Evolutionary conservation across 768 basidiomycete genomes (phyloP).

Genomic region (Russula griseocarnosa): DNA sequence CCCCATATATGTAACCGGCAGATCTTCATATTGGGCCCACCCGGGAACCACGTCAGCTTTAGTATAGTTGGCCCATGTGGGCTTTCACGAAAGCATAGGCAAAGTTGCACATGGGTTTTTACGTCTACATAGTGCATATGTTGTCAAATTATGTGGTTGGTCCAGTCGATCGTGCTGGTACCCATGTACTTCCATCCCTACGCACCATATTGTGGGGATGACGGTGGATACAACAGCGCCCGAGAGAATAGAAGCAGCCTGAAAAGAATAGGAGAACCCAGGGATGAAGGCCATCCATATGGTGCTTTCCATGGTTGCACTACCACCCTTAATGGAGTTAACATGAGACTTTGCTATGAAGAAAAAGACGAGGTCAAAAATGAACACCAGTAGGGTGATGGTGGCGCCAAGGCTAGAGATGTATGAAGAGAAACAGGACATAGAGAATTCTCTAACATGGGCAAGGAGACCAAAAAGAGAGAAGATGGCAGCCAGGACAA

Average conservation of each 20-base stretch:
- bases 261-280: conserved; percentile 86
- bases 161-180: conserved; percentile 29
- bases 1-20: too few relatives aligned
- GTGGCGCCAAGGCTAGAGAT: conserved; percentile 77
- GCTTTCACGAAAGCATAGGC: too few relatives aligned
- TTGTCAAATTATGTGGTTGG: too few relatives aligned
- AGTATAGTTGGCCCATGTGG: too few relatives aligned
- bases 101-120: too few relatives aligned
- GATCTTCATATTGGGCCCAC: too few relatives aligned
- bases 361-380: conserved; percentile 90
- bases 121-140: too few relatives aligned
- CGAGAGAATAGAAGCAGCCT: conserved; percentile 81
- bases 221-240: conserved; percentile 76
- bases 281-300: conserved; percentile 89
- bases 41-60: too few relatives aligned
- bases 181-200: conserved; percentile 26
- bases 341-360: conserved; percentile 85
- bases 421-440: conserved; percentile 77
- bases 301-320: conserved; percentile 78
- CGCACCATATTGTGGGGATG: conserved; percentile 42
- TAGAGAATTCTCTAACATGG: conserved; percentile 82
- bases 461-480: conserved; percentile 85
- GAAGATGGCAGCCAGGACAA: conserved; percentile 64
- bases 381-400: conserved; percentile 79
- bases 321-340: conserved; percentile 62